Evolutionary conservation across 164 flowering plant genomes (phyloP).

Genomic region (Piper betle): DNA sequence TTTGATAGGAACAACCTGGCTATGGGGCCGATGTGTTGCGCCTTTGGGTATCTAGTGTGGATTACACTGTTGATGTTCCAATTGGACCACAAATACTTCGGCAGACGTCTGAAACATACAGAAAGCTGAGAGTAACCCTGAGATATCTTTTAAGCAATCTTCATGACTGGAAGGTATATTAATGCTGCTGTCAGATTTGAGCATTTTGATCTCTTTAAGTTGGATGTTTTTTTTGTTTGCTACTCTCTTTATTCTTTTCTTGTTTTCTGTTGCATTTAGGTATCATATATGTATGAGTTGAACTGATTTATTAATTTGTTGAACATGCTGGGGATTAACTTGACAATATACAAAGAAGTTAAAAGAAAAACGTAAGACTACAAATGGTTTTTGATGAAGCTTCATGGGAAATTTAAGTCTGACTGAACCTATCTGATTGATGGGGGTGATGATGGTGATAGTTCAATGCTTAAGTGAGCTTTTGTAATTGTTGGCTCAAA

Average conservation of each 20-base stretch:
- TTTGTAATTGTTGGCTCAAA: too few relatives aligned
- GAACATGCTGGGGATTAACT: too few relatives aligned
- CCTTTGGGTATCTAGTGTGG: slow-evolving; percentile 99
- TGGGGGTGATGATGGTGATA: too few relatives aligned
- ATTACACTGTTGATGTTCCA: slow-evolving; percentile 83
- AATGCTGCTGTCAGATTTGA: slow-evolving; percentile 2
- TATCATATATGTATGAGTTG: not conserved
- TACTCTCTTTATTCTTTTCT: not conserved
- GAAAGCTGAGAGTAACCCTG: slow-evolving; percentile 89
- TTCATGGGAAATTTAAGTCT: too few relatives aligned
- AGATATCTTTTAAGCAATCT: slow-evolving; percentile 81
- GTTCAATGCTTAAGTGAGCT: too few relatives aligned
- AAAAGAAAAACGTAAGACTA: too few relatives aligned
- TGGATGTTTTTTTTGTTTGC: not conserved
- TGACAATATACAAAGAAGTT: too few relatives aligned
- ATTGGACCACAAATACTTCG: slow-evolving; percentile 84
- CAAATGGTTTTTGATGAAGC: too few relatives aligned
- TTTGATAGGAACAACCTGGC: slow-evolving; percentile 65
- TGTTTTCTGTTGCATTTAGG: not conserved
- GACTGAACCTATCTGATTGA: too few relatives aligned
- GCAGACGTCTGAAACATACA: slow-evolving; percentile 90
- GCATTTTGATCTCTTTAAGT: not conserved
- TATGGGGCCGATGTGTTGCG: slow-evolving; percentile 95
- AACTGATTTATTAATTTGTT: too few relatives aligned
- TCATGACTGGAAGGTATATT: slow-evolving; percentile 89